Base-by-base conservation (phyloP, 192 early-diverging fungal genomes). In the Coemansia sp. region DNA sequence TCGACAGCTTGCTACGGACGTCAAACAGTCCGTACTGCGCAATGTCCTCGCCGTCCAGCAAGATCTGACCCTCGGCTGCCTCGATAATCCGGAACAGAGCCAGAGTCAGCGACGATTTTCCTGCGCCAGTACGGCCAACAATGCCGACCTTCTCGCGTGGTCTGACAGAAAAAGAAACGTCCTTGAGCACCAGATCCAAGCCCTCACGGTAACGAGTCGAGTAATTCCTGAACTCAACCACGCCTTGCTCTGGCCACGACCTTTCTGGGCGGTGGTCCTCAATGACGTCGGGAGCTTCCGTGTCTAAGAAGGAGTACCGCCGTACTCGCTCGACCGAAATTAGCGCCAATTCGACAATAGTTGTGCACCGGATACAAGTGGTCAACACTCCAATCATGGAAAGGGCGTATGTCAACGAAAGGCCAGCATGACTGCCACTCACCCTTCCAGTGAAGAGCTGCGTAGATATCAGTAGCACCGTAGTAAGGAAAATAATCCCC, bases 81-180 rank as follows among this genome's bases (percentile, higher is more conserved):
- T 91, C 90, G 2, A 94, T 85, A 47, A 96, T 88, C 0, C 94
- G 82, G 86, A 95, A 96, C 34, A 96, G 77, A 0, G 91, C 88
- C 65, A 94, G 73, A 5, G 89, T 86, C n/a, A 94, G 69, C 8
- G 93, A 90, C 3, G 89, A 89, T 70, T 27, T 27, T 1, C 27
- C 27, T 2, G 27, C 27, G 27, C 27, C 27, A 27, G 27, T 96
- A 27, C 89, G 85, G 1, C 89, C 89, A 22, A 89, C 89, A 24
- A 91, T 88, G 8, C 89, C 89, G 24, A 91, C 77, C 71, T 91
- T 91, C 68, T 91, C 85, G 18, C 67, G 71, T 27, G 85, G 86
- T 46, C 24, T 22, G 27, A 79, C 80, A 1, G 72, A 43, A 61
- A 87, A 75, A 18, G 74, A 81, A 34, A 82, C 41, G 24, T 65